Evolutionary conservation across 1,284 basidiomycete genomes (phyloP).

Genomic region (Boletus smithii): DNA sequence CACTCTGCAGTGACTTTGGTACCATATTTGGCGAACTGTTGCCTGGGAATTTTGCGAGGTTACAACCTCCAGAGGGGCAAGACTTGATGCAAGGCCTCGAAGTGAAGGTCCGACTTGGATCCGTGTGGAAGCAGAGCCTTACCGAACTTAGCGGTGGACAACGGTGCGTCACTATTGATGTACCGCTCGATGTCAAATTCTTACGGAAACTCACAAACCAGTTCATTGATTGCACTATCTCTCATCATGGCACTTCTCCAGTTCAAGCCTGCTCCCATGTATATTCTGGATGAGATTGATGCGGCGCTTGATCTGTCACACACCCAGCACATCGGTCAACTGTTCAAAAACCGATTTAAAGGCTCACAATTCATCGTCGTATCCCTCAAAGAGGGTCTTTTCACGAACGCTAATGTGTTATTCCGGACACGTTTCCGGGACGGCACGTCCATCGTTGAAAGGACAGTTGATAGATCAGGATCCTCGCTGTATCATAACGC

Average conservation of each 20-base stretch:
- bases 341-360: constrained; percentile 96
- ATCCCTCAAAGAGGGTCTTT: constrained; percentile 93
- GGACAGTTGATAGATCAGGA: constrained; percentile 61
- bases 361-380: constrained; percentile 98
- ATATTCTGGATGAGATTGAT: constrained; percentile 98
- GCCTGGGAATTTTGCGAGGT: constrained; percentile 94
- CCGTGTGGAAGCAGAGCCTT: constrained; percentile 95
- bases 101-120: constrained; percentile 93
- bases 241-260: constrained; percentile 97
- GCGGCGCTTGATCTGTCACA: constrained; percentile 94
- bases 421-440: constrained; percentile 92
- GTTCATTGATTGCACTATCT: constrained; percentile 93
- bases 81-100: constrained; percentile 95
- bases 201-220: constrained; percentile 32
- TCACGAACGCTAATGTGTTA: constrained; percentile 96
- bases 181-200: neutral
- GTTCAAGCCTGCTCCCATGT: constrained; percentile 99
- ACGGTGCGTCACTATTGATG: constrained; percentile 53
- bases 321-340: constrained; percentile 94
- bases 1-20: constrained; percentile 79
- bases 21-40: constrained; percentile 94
- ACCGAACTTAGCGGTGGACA: constrained; percentile 98
- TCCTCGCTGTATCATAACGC: constrained; percentile 38
- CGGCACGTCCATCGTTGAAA: constrained; percentile 87
- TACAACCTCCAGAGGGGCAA: constrained; percentile 90